phyloP scores from a whole-genome alignment of 2,329 filamentous ascomycete species.

The Leptosphaerulina australis region DNA sequence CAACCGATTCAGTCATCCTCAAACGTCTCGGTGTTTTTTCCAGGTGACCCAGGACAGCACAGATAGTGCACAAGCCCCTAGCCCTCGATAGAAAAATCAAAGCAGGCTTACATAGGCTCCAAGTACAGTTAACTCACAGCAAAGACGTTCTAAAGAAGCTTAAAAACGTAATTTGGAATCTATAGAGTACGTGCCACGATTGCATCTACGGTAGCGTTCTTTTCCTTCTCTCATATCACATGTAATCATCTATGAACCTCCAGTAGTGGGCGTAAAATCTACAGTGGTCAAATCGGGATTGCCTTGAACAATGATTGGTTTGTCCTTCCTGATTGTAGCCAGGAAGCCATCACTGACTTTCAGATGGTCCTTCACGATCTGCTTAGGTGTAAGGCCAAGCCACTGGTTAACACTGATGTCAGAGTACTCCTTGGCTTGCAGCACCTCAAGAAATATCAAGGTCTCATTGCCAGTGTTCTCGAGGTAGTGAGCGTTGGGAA shows the following conservation, averaged over 20 bases:
- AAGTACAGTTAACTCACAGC: slow-evolving; percentile 21
- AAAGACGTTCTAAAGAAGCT: slow-evolving; percentile 16
- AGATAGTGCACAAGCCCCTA: slow-evolving; percentile 16
- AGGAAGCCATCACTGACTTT: slow-evolving; percentile 35
- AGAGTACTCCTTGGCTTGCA: slow-evolving; percentile 59
- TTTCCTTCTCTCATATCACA: no score
- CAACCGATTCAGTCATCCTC: slow-evolving; percentile 2
- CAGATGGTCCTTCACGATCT: slow-evolving; percentile 46
- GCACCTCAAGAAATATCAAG: slow-evolving; percentile 64
- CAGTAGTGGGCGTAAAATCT: slow-evolving; percentile 37
- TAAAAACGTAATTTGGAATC: no score
- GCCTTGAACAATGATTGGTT: slow-evolving; percentile 50
- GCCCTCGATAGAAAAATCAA: slow-evolving; percentile 15
- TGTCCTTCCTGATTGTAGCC: slow-evolving; percentile 45
- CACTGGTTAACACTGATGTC: slow-evolving; percentile 65
- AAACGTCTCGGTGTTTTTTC: no score
- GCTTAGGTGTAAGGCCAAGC: slow-evolving; percentile 58
- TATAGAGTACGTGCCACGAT: no score
- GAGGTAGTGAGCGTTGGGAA: slow-evolving; percentile 63
- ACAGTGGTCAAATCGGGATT: slow-evolving; percentile 46
- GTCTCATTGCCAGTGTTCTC: slow-evolving; percentile 66
- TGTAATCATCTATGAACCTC: neutral
- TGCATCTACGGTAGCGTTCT: no score
- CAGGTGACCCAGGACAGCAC: slow-evolving; percentile 30
- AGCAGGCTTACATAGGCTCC: slow-evolving; percentile 26